phyloP scores from a whole-genome alignment of 495 filamentous ascomycete genomes.

The Tuber magnatum region DNA sequence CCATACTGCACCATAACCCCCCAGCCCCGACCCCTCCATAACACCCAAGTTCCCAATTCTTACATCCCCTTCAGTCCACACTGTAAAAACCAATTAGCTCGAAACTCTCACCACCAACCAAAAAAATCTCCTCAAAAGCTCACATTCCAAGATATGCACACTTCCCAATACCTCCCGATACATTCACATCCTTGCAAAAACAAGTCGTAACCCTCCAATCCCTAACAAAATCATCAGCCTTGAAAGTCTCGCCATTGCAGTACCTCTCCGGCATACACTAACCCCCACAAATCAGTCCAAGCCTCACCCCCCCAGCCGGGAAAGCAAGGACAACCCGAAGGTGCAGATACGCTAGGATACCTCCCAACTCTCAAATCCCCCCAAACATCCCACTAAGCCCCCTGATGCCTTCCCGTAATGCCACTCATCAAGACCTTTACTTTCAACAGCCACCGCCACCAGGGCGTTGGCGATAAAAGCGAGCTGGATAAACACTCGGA shows the following conservation, averaged over 20 bases:
- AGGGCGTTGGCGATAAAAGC: conserved; percentile 7
- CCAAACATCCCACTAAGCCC: conserved; percentile 6
- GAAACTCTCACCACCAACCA: background rate
- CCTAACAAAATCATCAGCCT: conserved; percentile 6
- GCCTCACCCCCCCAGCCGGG: too few species aligned
- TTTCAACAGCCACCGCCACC: background rate
- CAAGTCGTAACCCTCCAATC: conserved; percentile 5
- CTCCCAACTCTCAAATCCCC: background rate
- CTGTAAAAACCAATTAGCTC: background rate
- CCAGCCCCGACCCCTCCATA: background rate
- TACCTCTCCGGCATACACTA: conserved; percentile 15
- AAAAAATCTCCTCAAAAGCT: background rate
- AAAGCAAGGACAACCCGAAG: background rate
- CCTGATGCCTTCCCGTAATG: background rate
- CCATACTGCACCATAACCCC: background rate
- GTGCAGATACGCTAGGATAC: conserved; percentile 10
- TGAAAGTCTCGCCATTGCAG: background rate
- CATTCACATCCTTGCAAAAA: conserved; percentile 7
- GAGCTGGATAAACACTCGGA: conserved; percentile 8
- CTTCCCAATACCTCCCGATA: conserved; percentile 3
- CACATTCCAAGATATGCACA: conserved; percentile 15
- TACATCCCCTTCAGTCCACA: background rate
- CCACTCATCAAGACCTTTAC: background rate
- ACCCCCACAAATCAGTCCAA: background rate
- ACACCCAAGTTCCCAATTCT: background rate